Evolutionary conservation across 1,284 basidiomycete species (phyloP).

Genomic region (Naganishia albida): DNA sequence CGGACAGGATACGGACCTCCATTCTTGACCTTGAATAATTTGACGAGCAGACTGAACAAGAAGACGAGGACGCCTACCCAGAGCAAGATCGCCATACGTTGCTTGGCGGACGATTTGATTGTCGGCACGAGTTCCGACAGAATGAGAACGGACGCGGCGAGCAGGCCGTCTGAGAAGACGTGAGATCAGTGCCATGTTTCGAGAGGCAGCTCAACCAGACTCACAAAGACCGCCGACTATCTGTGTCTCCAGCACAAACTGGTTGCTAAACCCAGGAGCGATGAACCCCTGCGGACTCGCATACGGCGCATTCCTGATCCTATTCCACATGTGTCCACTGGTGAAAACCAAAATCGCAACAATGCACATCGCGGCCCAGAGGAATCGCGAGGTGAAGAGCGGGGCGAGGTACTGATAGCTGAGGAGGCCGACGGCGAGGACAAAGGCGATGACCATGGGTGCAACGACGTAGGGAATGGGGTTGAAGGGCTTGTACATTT

Average conservation of each 20-base stretch:
- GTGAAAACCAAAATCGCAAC: slow-evolving; percentile 77
- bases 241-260: slow-evolving; percentile 89
- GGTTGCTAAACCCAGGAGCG: slow-evolving; percentile 84
- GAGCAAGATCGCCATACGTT: slow-evolving; percentile 82
- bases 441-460: slow-evolving; percentile 64
- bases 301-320: slow-evolving; percentile 81
- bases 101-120: slow-evolving; percentile 71
- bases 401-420: slow-evolving; percentile 59
- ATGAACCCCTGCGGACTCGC: slow-evolving; percentile 57
- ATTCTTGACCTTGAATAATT: slow-evolving; percentile 90
- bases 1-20: slow-evolving; percentile 59
- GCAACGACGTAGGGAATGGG: slow-evolving; percentile 62
- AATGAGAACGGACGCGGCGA: slow-evolving; percentile 79
- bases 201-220: slow-evolving; percentile 49
- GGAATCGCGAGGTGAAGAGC: slow-evolving; percentile 64
- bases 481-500: slow-evolving; percentile 51
- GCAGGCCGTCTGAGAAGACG: slow-evolving; percentile 68
- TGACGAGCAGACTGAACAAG: slow-evolving; percentile 83
- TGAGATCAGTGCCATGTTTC: not conserved
- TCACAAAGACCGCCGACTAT: slow-evolving; percentile 82
- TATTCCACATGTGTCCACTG: slow-evolving; percentile 94
- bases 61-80: slow-evolving; percentile 82
- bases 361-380: slow-evolving; percentile 67
- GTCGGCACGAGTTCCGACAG: slow-evolving; percentile 78
- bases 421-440: slow-evolving; percentile 55